Evolutionary conservation across 495 filamentous ascomycete genomes (phyloP).

Genomic region (Haplographium delicatum): DNA sequence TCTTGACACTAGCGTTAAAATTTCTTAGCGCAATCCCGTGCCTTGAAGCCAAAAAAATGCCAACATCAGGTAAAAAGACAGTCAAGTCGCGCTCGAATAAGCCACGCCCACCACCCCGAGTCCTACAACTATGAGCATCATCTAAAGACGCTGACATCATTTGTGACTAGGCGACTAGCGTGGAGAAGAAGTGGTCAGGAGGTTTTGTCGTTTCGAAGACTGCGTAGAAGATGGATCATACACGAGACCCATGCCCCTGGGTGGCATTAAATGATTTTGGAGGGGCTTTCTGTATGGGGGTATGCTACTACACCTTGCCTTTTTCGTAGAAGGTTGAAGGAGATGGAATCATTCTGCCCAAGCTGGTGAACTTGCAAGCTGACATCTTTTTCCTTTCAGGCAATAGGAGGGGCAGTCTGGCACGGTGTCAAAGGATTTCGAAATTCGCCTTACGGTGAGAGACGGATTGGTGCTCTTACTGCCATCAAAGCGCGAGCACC

Average conservation of each 20-base stretch:
- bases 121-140: too few relatives aligned
- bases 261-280: slow-evolving; percentile 95
- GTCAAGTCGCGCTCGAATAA: too few relatives aligned
- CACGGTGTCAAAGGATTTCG: slow-evolving; percentile 96
- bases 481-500: slow-evolving; percentile 96
- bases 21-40: slow-evolving; percentile 1
- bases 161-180: too few relatives aligned
- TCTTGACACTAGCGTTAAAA: slow-evolving; percentile 1
- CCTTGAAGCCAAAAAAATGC: neutral
- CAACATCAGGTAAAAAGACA: neutral
- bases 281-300: slow-evolving; percentile 95
- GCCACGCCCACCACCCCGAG: too few relatives aligned
- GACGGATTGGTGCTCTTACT: slow-evolving; percentile 90
- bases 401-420: slow-evolving; percentile 93
- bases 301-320: slow-evolving; percentile 42
- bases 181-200: neutral
- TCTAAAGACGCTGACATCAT: neutral
- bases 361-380: too few relatives aligned
- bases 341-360: too few relatives aligned
- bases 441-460: slow-evolving; percentile 85
- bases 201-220: slow-evolving; percentile 6
- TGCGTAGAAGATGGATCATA: slow-evolving; percentile 61
- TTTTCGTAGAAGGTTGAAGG: too few relatives aligned
- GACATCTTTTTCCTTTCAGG: slow-evolving; percentile 35
- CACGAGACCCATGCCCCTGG: slow-evolving; percentile 91